phyloP scores from a whole-genome alignment of 2,329 filamentous ascomycete species.

The Clathrospora elynae region DNA sequence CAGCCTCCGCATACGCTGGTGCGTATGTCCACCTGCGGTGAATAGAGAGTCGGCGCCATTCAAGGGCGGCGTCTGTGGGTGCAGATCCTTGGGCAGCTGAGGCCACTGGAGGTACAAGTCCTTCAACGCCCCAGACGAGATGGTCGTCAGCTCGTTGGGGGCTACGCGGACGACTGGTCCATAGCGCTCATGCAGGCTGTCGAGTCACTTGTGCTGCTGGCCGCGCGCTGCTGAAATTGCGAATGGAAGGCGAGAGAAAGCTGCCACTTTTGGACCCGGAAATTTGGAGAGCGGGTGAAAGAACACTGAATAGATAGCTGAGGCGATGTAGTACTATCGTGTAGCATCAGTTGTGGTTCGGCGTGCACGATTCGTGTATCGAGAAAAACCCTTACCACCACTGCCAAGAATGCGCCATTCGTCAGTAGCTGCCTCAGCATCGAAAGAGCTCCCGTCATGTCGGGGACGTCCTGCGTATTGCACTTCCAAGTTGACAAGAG shows the following conservation, averaged over 20 bases:
- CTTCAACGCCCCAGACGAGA: slow-evolving; percentile 6
- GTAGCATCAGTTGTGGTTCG: not conserved
- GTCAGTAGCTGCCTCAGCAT: not conserved
- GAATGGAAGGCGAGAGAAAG: slow-evolving; percentile 6
- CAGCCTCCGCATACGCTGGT: slow-evolving; percentile 7
- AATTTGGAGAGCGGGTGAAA: slow-evolving; percentile 5
- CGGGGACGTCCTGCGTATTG: no score
- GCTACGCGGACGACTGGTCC: no score
- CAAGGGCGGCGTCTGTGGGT: slow-evolving; percentile 4
- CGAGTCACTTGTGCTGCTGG: slow-evolving; percentile 6
- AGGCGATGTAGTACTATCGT: slow-evolving; percentile 3
- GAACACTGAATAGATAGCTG: slow-evolving; percentile 1
- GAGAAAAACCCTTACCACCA: slow-evolving; percentile 3
- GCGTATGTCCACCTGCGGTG: slow-evolving; percentile 3
- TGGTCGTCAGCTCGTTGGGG: slow-evolving; percentile 6
- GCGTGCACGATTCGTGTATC: not conserved
- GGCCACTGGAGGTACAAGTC: slow-evolving; percentile 5
- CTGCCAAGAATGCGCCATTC: slow-evolving; percentile 1
- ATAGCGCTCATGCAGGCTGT: no score
- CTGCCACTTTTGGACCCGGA: slow-evolving; percentile 4
- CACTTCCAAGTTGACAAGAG: no score
- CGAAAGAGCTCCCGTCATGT: no score
- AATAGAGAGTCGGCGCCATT: slow-evolving; percentile 8
- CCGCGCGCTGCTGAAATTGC: slow-evolving; percentile 5
- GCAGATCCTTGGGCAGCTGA: slow-evolving; percentile 5